phyloP scores from a whole-genome alignment of 306 rosid genomes.

The Corylus heterophylla region DNA sequence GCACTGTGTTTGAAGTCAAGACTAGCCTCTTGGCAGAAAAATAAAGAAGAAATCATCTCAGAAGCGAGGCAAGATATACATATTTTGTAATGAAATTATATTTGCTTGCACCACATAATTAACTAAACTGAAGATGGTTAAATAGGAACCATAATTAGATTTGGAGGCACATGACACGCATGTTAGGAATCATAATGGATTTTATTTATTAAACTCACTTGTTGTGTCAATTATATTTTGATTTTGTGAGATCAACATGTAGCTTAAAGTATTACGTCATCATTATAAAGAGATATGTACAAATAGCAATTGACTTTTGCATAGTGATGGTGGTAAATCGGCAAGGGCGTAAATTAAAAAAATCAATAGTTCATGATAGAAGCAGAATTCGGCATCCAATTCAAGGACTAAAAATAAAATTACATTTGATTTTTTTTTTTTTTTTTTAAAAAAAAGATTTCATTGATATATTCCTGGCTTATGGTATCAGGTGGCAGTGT shows the following conservation, averaged over 20 bases:
- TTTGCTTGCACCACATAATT: not conserved
- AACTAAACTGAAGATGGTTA: not conserved
- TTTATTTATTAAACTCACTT: not conserved
- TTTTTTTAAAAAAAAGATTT: no score
- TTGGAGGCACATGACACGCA: not conserved
- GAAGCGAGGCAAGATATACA: not conserved
- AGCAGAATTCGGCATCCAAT: not conserved
- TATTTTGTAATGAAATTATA: not conserved
- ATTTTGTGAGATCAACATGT: not conserved
- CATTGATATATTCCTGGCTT: not conserved
- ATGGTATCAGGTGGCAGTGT: constrained; percentile 48
- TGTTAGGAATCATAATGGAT: not conserved
- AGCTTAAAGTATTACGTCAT: not conserved
- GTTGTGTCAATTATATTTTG: not conserved
- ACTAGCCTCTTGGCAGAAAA: not conserved
- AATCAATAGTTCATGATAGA: not conserved
- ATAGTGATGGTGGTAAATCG: not conserved
- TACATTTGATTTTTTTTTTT: not conserved
- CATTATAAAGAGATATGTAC: not conserved
- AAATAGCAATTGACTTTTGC: not conserved
- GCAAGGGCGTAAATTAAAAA: not conserved
- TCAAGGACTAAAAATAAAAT: not conserved
- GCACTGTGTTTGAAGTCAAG: not conserved
- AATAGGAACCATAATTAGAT: no score
- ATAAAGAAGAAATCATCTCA: not conserved